phyloP scores from a whole-genome alignment of 306 rosid genomes.

The Styphnolobium japonicum region DNA sequence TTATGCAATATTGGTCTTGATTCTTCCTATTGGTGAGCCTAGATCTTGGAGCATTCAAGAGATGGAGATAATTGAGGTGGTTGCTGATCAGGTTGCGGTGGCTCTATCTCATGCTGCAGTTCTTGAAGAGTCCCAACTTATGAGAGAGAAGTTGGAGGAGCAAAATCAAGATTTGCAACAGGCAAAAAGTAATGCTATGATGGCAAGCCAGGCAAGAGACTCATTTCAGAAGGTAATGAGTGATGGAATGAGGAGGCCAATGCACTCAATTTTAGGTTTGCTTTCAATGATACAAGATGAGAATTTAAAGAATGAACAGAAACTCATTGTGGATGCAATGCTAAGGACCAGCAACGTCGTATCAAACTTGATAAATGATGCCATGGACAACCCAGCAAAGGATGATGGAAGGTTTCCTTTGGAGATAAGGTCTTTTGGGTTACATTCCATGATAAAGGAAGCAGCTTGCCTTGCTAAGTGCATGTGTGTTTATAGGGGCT shows the following conservation, averaged over 20 bases:
- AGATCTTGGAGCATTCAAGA: constrained; percentile 89
- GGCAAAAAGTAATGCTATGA: constrained; percentile 83
- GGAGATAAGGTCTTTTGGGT: constrained; percentile 74
- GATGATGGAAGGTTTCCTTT: constrained; percentile 75
- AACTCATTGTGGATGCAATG: constrained; percentile 83
- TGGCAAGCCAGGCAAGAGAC: constrained; percentile 96
- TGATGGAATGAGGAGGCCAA: constrained; percentile 98
- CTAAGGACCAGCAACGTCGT: constrained; percentile 81
- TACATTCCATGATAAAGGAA: constrained; percentile 85
- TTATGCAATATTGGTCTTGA: constrained; percentile 85
- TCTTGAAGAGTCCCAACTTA: constrained; percentile 97
- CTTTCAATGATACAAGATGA: constrained; percentile 85
- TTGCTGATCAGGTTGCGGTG: constrained; percentile 99
- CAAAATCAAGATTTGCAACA: constrained; percentile 93
- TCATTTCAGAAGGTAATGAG: constrained; percentile 96
- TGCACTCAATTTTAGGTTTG: constrained; percentile 95
- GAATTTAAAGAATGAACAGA: constrained; percentile 65
- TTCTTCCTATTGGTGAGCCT: constrained; percentile 78
- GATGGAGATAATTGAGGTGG: constrained; percentile 90
- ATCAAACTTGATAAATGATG: constrained; percentile 86
- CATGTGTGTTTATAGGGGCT: constrained; percentile 73
- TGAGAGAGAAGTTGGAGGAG: constrained; percentile 95
- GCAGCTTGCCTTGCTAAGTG: constrained; percentile 95
- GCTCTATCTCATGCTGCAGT: constrained; percentile 98
- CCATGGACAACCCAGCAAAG: constrained; percentile 78